Evolutionary conservation across 2,329 filamentous ascomycete genomes (phyloP).

Genomic region (Rachicladosporium sp.): DNA sequence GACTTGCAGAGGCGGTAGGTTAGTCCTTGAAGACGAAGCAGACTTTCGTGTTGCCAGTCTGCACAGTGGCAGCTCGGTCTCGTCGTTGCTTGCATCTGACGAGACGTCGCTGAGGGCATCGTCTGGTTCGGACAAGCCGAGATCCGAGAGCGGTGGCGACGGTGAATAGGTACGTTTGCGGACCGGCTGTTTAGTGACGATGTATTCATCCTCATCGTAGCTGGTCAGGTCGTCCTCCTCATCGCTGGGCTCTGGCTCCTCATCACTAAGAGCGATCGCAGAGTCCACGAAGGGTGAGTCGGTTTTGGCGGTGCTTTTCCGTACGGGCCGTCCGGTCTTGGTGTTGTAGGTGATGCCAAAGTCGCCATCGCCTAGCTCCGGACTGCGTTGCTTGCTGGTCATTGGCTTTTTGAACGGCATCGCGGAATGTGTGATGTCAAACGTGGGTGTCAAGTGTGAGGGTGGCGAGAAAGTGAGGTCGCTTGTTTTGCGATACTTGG

Average conservation of each 20-base stretch:
- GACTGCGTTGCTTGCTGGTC: too few relatives aligned
- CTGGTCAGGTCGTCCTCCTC: conserved; percentile 23
- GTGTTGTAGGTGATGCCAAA: conserved; percentile 24
- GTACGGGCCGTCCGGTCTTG: conserved; percentile 32
- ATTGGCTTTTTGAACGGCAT: too few relatives aligned
- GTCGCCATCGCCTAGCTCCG: too few relatives aligned
- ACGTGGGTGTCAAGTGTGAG: too few relatives aligned
- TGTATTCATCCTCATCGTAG: conserved; percentile 20
- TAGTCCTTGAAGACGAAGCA: neutral
- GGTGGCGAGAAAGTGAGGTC: too few relatives aligned
- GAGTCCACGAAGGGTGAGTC: conserved; percentile 31
- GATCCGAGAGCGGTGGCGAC: conserved; percentile 14
- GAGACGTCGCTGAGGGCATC: conserved; percentile 10
- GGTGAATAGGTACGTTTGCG: conserved; percentile 20
- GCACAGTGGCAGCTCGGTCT: too few relatives aligned
- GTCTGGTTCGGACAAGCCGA: conserved; percentile 9
- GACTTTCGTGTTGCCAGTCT: neutral
- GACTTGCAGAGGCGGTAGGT: conserved; percentile 22
- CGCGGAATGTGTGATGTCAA: too few relatives aligned
- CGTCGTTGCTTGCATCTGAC: neutral
- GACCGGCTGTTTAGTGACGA: conserved; percentile 5
- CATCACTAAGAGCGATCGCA: conserved; percentile 23
- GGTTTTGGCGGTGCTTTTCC: conserved; percentile 26
- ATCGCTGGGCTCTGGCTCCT: conserved; percentile 17
- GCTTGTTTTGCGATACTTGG: too few relatives aligned